phyloP scores from a whole-genome alignment of 1,139 yeast genomes.

The Lodderomyces elongisporus region DNA sequence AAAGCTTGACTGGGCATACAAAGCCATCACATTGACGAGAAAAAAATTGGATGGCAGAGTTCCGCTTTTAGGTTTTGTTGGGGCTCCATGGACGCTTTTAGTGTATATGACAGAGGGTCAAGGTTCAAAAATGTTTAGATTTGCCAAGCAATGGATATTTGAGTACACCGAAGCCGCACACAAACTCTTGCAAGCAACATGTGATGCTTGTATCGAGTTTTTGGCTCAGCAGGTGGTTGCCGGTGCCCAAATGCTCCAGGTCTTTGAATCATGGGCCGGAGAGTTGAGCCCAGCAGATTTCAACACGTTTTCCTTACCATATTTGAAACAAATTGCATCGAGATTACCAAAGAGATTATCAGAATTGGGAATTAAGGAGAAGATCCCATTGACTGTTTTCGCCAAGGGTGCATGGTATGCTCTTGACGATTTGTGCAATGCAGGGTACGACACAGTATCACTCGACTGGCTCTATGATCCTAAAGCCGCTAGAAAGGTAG shows the following conservation, averaged over 20 bases:
- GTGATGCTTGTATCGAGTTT: constrained; percentile 89
- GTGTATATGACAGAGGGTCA: constrained; percentile 99
- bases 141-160: constrained; percentile 89
- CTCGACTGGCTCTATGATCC: constrained; percentile 92
- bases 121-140: constrained; percentile 86
- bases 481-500: constrained; percentile 74
- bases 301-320: constrained; percentile 83
- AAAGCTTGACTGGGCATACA: constrained; percentile 90
- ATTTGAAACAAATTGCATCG: constrained; percentile 68
- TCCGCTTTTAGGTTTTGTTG: constrained; percentile 91
- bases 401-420: constrained; percentile 99
- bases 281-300: constrained; percentile 90
- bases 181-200: constrained; percentile 65
- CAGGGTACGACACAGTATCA: constrained; percentile 86
- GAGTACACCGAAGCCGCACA: constrained; percentile 71
- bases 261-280: constrained; percentile 98
- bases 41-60: constrained; percentile 81
- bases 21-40: constrained; percentile 85
- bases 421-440: constrained; percentile 71
- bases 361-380: constrained; percentile 66
- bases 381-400: constrained; percentile 82
- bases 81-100: constrained; percentile 96
- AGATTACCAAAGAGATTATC: constrained; percentile 64
- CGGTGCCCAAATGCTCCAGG: constrained; percentile 96
- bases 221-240: constrained; percentile 93